Percentiles rank a stretch among this genome's conserved stretches.
Conservation (phyloP, 2,329 filamentous ascomycete genomes). For the Aureobasidium sp. region DNA sequence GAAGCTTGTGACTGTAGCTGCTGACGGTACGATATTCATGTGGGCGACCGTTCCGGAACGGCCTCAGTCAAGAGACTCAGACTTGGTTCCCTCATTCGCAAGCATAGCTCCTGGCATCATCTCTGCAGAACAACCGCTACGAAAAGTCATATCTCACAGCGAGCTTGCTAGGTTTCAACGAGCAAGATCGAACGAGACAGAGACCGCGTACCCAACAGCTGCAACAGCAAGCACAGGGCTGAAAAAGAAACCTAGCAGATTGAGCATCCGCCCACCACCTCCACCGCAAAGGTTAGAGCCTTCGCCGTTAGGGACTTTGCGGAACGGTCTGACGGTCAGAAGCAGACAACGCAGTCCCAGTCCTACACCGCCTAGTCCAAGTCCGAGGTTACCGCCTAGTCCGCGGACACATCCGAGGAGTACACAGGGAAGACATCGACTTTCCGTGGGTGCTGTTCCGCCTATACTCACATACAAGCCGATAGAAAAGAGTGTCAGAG, state of each 20-base stretch:
- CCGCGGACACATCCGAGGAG: background rate
- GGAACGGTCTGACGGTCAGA: constrained; percentile 36
- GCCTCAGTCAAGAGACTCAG: constrained; percentile 7
- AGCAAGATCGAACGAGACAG: constrained; percentile 44
- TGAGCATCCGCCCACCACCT: constrained; percentile 16
- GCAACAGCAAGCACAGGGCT: constrained; percentile 54
- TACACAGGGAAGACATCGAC: constrained; percentile 3
- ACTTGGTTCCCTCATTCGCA: constrained; percentile 17
- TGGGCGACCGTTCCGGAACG: constrained; percentile 41
- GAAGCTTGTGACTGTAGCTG: constrained; percentile 54
- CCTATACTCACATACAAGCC: constrained; percentile 27
- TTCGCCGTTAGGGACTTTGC: constrained; percentile 45
- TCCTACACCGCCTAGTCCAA: constrained; percentile 33
- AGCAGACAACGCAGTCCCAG: constrained; percentile 27
- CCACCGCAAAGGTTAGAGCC: constrained; percentile 24
- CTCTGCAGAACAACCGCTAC: constrained; percentile 75
- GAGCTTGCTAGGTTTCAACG: constrained; percentile 84
- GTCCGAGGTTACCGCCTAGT: constrained; percentile 40
- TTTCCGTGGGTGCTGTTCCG: constrained; percentile 2
- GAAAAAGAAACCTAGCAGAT: constrained; percentile 48
- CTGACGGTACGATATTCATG: constrained; percentile 57
- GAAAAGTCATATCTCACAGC: constrained; percentile 86
- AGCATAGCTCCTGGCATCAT: constrained; percentile 30
- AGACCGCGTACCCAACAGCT: constrained; percentile 48
- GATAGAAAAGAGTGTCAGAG: background rate